Evolutionary conservation across 164 flowering plant genomes (phyloP), one percentile per base, ranked within the genome.

Genomic region (Umbilicus rupestris): DNA sequence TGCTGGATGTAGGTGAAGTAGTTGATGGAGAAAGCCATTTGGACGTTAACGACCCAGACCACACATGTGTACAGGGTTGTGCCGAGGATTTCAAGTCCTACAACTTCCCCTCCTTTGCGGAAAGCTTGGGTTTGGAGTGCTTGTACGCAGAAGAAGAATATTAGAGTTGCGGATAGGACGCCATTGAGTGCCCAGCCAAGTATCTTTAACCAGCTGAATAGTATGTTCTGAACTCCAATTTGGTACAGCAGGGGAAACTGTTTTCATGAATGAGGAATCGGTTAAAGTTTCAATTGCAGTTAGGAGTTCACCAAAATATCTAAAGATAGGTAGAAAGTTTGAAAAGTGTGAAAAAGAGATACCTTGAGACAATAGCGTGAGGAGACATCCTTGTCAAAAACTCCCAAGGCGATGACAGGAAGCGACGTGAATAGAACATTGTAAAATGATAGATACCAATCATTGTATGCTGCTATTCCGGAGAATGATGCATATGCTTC

Each of bases 371-470:
- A 82, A 14, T 73, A 70, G n/a, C 68, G 76, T 5, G 85, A 52
- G 5, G 85, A 70, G 39, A 84, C 83, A 67, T 84, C 88, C 67
- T 84, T 84, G 71, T 84, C 88, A 46, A 84, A 76, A 29, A 84
- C 88, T 65, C 88, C 88, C 17, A 80, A 71, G 55, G 85, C 88
- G 59, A 84, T 76, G 35, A 76, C 85, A 9, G 88, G 88, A 49
- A 84, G 84, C 17, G 88, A 78, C 28, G 88, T 82, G 79, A 84
- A 84, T 76, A 84, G 75, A 70, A 84, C 83, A 44, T 84, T 84
- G 55, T 82, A 84, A 7, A 84, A 69, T 1, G 88, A 79, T 39
- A 80, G 50, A 69, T 62, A 81, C 85, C 85, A 84, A 20, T 84
- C 85, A 65, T 84, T 84, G 64, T 82, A 84, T n/a, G 71, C 81